A percentile compares a stretch with the other conserved stretches of the same genome.
Conservation (phyloP, 805 yeast genomes). For the Candida broadrunensis region DNA sequence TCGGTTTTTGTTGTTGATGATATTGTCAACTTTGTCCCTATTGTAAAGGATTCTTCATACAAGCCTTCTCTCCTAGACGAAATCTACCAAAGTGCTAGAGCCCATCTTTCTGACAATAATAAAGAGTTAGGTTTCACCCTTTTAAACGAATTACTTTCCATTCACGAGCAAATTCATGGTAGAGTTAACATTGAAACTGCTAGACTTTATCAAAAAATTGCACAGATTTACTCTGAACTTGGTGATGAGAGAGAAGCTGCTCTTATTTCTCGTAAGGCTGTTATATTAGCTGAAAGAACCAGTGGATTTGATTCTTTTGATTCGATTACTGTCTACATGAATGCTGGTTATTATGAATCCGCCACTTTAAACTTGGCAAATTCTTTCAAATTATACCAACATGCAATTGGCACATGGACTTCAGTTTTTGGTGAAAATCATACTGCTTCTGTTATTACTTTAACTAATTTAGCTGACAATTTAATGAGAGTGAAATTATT, state of each 20-base stretch:
- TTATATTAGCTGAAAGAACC: conserved; percentile 73
- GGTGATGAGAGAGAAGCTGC: conserved; percentile 59
- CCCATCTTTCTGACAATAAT: conserved; percentile 36
- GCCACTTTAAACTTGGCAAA: conserved; percentile 55
- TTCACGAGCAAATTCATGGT: conserved; percentile 84
- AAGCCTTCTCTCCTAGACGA: conserved; percentile 71
- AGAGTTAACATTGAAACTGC: conserved; percentile 76
- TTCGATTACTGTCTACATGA: conserved; percentile 65
- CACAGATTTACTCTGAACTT: conserved; percentile 63
- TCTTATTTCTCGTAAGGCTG: conserved; percentile 63
- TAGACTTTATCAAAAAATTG: conserved; percentile 59
- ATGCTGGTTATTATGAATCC: conserved; percentile 71
- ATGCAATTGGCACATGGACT: conserved; percentile 60
- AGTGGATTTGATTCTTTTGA: conserved; percentile 80
- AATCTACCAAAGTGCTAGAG: conserved; percentile 62
- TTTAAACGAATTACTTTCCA: conserved; percentile 64
- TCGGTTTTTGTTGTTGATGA: conserved; percentile 59
- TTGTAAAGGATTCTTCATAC: conserved; percentile 68
- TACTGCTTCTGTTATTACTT: conserved; percentile 65
- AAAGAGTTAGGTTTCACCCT: conserved; percentile 58
- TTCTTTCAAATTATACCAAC: conserved; percentile 58
- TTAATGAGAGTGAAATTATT: conserved; percentile 51
- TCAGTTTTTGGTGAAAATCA: conserved; percentile 59
- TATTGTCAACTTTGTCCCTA: conserved; percentile 66
- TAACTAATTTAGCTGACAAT: conserved; percentile 58